Base-by-base conservation (phyloP, 1,139 yeast species). In the Blastobotrys aristatus region DNA sequence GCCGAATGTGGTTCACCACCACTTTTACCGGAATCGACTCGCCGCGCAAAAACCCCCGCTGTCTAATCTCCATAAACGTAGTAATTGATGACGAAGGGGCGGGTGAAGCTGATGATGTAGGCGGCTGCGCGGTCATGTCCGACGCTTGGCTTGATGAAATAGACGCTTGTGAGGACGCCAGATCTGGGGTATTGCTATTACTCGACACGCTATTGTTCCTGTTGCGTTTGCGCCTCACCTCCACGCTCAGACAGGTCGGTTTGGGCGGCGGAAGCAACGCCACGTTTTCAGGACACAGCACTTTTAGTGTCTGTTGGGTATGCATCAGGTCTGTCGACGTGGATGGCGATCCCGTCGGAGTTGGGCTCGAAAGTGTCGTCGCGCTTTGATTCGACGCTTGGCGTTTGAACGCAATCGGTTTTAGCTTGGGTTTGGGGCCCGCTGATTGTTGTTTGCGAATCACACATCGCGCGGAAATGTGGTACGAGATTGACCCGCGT, bases 201-300 rank as follows among this genome's bases (percentile, higher is more conserved):
- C 27, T 24, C 27, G 27, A 24, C 27, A 10, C 27, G 13, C 22
- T 10, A 21, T 18, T 34, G 14, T 21, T 24, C 6, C 27, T 58
- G 26, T 59, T 55, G 36, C 58, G 54, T 41, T 64, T 67, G 38
- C 63, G 64, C 32, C 67, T 65, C 26, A 75, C 70, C 57, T 77
- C 80, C 43, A 87, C 75, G 3, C 78, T 75, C 16, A 88, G 73
- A 36, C 77, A 67, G 54, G 85, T 84, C 0, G 87, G 82, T 51
- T 78, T 81, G 2, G 94, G 82, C 13, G 77, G 72, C 8, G 89
- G 82, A 50, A 86, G 71, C 22, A 69, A 65, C 2, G 84, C 71
- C 3, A 89, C 84, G 62, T 88, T 90, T 16, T 85, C 76, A 1
- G 95, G 95, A 50, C 80, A 83, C 8, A 83, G 69, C 11, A 88